A percentile compares a stretch with the other conserved stretches of the same genome.
phyloP scores from a whole-genome alignment of 306 rosid species.

The Alnus rubra region DNA sequence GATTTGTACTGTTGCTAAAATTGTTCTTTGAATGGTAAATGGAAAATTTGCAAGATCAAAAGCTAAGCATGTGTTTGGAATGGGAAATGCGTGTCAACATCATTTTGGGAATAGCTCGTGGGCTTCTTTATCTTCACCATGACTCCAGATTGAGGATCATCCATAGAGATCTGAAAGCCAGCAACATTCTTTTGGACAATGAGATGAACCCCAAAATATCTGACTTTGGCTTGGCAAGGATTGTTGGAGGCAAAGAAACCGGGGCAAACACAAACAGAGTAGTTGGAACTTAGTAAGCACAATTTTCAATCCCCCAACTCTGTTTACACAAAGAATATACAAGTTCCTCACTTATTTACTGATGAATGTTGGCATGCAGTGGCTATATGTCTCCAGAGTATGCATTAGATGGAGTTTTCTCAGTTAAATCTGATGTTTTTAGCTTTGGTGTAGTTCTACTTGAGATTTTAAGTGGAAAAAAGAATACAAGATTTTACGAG shows the following conservation, averaged over 20 bases:
- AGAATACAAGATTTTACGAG: conserved; percentile 42
- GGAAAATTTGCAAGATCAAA: too few species aligned
- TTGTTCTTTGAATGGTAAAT: too few species aligned
- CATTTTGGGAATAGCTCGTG: too few species aligned
- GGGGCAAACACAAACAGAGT: conserved; percentile 27
- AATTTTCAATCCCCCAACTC: not conserved
- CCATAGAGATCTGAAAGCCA: too few species aligned
- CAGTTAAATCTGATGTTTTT: conserved; percentile 11
- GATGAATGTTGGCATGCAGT: conserved; percentile 2
- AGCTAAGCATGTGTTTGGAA: too few species aligned
- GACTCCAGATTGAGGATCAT: too few species aligned
- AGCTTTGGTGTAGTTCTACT: conserved; percentile 22
- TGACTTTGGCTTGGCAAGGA: conserved; percentile 32
- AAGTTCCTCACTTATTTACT: not conserved
- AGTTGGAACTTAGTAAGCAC: conserved; percentile 35
- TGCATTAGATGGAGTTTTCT: conserved; percentile 41
- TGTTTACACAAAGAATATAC: not conserved
- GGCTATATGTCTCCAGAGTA: conserved; percentile 61
- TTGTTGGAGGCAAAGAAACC: conserved; percentile 29
- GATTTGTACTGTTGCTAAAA: too few species aligned
- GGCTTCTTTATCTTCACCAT: too few species aligned
- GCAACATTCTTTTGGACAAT: too few species aligned
- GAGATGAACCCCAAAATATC: not conserved
- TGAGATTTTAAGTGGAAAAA: conserved; percentile 54
- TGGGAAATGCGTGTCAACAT: too few species aligned